Evolutionary conservation across 2,329 filamentous ascomycete species (phyloP).

Genomic region (Elsinoe arachidis): DNA sequence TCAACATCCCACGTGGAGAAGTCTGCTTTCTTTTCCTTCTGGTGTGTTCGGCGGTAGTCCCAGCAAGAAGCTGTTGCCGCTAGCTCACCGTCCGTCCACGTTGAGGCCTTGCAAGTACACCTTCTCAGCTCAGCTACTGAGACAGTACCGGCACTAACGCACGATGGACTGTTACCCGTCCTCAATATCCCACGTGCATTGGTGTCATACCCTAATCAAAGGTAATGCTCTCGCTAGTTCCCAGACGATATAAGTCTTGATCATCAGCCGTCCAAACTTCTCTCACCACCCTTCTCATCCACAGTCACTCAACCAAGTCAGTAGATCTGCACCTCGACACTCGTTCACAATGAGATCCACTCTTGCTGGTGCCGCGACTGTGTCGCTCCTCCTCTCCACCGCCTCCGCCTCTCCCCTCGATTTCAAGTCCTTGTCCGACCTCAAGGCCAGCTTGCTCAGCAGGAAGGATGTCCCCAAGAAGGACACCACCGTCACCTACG

Average conservation of each 20-base stretch:
- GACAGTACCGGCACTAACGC: slow-evolving; percentile 11
- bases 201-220: not conserved
- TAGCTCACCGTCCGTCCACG: not conserved
- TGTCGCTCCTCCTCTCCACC: slow-evolving; percentile 5
- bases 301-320: not conserved
- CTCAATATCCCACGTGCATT: slow-evolving; percentile 10
- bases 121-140: not conserved
- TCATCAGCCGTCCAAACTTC: not conserved
- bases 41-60: slow-evolving; percentile 9
- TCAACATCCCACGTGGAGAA: slow-evolving; percentile 9
- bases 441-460: not conserved
- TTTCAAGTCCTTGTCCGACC: not conserved
- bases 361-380: slow-evolving; percentile 9
- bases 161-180: not conserved
- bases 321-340: slow-evolving; percentile 1
- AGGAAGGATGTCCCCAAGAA: not conserved
- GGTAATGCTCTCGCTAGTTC: not conserved
- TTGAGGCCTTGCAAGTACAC: not conserved
- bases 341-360: slow-evolving; percentile 9
- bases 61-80: slow-evolving; percentile 1
- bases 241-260: slow-evolving; percentile 1
- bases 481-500: slow-evolving; percentile 26
- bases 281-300: not conserved
- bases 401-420: not conserved
- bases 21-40: not conserved